phyloP scores from a whole-genome alignment of 2,329 filamentous ascomycete species.

The Xylaria sp. region DNA sequence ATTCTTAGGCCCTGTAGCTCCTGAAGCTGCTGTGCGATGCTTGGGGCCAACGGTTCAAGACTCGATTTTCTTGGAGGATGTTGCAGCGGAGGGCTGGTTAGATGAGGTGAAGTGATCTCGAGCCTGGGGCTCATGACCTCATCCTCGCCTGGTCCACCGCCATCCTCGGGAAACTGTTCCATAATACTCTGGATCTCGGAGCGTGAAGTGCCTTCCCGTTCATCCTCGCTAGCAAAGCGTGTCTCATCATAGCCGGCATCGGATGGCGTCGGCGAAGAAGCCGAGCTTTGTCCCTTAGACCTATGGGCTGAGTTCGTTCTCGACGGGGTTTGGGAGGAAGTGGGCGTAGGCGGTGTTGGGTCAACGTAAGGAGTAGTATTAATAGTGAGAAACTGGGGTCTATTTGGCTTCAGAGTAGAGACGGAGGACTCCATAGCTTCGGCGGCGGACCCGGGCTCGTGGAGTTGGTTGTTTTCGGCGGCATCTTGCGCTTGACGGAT shows the following conservation, averaged over 20 bases:
- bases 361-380: constrained; percentile 59
- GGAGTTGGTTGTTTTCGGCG: not conserved
- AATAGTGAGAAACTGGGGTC: constrained; percentile 54
- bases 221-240: constrained; percentile 63
- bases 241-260: constrained; percentile 64
- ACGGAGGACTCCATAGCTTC: constrained; percentile 52
- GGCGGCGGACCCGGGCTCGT: constrained; percentile 10
- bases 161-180: constrained; percentile 86
- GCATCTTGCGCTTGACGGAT: not conserved
- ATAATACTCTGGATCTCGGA: constrained; percentile 97
- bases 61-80: constrained; percentile 88
- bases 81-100: constrained; percentile 65
- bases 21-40: constrained; percentile 55
- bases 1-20: constrained; percentile 53
- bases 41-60: constrained; percentile 71
- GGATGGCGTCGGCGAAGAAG: constrained; percentile 60
- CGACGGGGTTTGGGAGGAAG: constrained; percentile 61
- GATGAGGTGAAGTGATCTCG: constrained; percentile 79
- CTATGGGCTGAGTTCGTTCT: constrained; percentile 63
- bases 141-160: constrained; percentile 72
- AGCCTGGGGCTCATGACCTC: constrained; percentile 92
- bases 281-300: constrained; percentile 50
- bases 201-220: constrained; percentile 71
- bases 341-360: constrained; percentile 63
- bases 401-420: constrained; percentile 55